Conservation (phyloP, 345 rosid genomes). For the Aegle marmelos region DNA sequence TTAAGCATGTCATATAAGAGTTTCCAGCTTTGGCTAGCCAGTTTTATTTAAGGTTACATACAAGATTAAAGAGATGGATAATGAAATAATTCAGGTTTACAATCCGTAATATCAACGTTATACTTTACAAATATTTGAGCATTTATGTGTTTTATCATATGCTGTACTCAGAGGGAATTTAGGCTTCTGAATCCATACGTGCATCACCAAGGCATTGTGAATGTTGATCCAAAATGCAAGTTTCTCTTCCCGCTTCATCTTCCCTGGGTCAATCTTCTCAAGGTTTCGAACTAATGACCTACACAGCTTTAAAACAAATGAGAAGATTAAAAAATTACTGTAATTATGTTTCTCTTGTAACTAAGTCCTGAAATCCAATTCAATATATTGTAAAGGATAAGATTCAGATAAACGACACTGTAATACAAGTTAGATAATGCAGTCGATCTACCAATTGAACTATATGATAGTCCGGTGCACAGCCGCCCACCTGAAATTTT, state of each 20-base stretch:
- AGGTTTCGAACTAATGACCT: constrained; percentile 72
- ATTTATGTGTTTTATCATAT: background rate
- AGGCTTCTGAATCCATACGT: constrained; percentile 40
- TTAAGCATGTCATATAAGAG: constrained; percentile 7
- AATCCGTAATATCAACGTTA: background rate
- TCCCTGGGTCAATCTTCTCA: constrained; percentile 69
- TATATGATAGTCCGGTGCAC: background rate
- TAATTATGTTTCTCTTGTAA: background rate
- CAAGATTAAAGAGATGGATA: background rate
- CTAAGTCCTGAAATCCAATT: background rate
- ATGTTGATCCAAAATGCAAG: constrained; percentile 93
- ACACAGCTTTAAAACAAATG: constrained; percentile 18
- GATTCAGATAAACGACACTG: background rate
- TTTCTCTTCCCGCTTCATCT: constrained; percentile 88
- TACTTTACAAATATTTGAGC: background rate
- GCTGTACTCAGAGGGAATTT: constrained; percentile 1
- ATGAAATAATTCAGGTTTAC: background rate
- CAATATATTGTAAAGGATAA: background rate
- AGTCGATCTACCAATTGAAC: constrained; percentile 3
- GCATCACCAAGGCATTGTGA: constrained; percentile 89
- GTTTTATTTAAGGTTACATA: background rate
- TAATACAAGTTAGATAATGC: background rate
- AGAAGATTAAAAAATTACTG: constrained; percentile 1
- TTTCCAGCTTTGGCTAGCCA: background rate
- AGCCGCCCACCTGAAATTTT: constrained; percentile 63